Conservation (phyloP, 139 green algal genomes). For the Chloropicon primus region DNA sequence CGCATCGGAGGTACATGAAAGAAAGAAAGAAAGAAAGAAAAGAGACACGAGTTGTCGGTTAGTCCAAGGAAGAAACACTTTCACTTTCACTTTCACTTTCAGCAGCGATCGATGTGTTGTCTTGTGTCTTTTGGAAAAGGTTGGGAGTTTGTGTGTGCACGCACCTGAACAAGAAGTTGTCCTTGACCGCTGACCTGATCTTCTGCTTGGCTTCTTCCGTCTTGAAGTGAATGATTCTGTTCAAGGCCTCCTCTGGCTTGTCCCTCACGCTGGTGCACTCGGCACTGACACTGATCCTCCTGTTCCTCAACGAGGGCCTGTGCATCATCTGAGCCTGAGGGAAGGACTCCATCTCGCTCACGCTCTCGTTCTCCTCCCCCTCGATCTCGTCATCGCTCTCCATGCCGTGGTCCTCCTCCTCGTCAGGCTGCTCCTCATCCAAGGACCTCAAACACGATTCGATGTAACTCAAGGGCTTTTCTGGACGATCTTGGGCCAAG, state of each 20-base stretch:
- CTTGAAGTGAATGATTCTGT: neutral
- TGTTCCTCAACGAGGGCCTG: neutral
- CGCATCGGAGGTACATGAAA: too few relatives aligned
- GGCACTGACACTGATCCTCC: neutral
- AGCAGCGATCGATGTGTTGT: too few relatives aligned
- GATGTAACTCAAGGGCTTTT: neutral
- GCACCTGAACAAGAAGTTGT: neutral
- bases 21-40: too few relatives aligned
- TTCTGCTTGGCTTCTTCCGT: neutral
- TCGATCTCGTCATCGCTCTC: neutral
- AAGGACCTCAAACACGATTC: neutral
- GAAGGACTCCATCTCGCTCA: neutral
- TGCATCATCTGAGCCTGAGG: neutral
- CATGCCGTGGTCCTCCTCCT: neutral
- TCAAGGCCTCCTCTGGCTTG: neutral
- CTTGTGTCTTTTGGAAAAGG: too few relatives aligned
- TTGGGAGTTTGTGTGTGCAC: too few relatives aligned
- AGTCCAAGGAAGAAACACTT: too few relatives aligned
- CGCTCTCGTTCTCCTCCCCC: neutral
- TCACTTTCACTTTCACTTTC: too few relatives aligned
- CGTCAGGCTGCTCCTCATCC: neutral
- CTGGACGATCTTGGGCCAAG: neutral
- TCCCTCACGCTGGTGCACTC: neutral
- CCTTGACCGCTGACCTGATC: neutral
- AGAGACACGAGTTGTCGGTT: too few relatives aligned